phyloP scores from a whole-genome alignment of 805 yeast genomes.

The Maudiozyma bulderi region DNA sequence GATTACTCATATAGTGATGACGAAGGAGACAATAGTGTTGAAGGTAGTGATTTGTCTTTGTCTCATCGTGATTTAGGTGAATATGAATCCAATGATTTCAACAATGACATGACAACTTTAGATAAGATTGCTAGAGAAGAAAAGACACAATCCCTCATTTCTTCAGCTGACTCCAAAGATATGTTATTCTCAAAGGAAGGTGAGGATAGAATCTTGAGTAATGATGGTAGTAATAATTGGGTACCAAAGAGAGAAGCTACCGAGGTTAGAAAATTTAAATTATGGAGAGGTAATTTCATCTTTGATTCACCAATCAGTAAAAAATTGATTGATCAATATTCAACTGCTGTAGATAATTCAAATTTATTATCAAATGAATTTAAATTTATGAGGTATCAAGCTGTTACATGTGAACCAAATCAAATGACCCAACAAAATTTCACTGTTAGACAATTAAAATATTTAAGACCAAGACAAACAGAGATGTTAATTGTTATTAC shows the following conservation, averaged over 20 bases:
- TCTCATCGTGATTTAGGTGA: conserved; percentile 22
- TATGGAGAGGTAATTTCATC: conserved; percentile 63
- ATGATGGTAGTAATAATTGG: neutral
- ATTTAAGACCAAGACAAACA: conserved; percentile 67
- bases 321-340: conserved; percentile 45
- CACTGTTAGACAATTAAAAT: conserved; percentile 75
- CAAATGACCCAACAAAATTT: conserved; percentile 54
- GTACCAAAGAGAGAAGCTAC: conserved; percentile 16
- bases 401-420: conserved; percentile 85
- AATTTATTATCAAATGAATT: conserved; percentile 40
- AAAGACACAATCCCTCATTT: conserved; percentile 6
- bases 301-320: conserved; percentile 85
- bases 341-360: conserved; percentile 35
- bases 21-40: conserved; percentile 1
- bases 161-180: conserved; percentile 9
- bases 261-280: conserved; percentile 24
- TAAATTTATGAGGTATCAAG: conserved; percentile 84
- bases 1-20: conserved; percentile 3
- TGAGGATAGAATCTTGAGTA: conserved; percentile 1
- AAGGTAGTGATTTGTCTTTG: conserved; percentile 5
- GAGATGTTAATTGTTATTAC: conserved; percentile 82
- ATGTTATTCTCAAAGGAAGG: conserved; percentile 4
- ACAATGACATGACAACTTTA: conserved; percentile 11
- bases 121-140: conserved; percentile 6
- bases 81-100: conserved; percentile 10